Evolutionary conservation across 768 basidiomycete genomes (phyloP).

Genomic region (Calocera viscosa): DNA sequence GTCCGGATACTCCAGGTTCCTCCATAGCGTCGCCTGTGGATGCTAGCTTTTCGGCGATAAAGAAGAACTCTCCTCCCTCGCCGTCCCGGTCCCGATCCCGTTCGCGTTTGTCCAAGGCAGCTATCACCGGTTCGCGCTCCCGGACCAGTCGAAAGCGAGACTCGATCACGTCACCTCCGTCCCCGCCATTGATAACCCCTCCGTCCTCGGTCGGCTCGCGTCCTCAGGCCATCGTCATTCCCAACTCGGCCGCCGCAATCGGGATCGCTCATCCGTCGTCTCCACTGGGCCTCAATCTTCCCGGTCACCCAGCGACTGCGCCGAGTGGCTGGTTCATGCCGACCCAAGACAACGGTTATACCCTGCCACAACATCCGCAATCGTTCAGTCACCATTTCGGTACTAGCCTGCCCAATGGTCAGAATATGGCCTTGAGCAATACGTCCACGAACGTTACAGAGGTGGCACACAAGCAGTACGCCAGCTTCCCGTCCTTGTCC

Average conservation of each 20-base stretch:
- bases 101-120: conserved; percentile 36
- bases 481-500: not conserved
- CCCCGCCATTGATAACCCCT: conserved; percentile 36
- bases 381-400: not conserved
- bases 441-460: not conserved
- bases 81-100: conserved; percentile 27
- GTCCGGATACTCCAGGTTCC: conserved; percentile 21
- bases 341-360: conserved; percentile 25
- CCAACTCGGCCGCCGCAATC: conserved; percentile 38
- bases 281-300: conserved; percentile 25
- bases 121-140: conserved; percentile 17
- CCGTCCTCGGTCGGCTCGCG: conserved; percentile 30
- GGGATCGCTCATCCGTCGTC: conserved; percentile 25
- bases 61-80: conserved; percentile 11
- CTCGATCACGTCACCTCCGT: conserved; percentile 37
- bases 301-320: conserved; percentile 24
- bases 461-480: not conserved
- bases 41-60: conserved; percentile 9
- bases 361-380: conserved; percentile 17
- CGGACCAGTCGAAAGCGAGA: conserved; percentile 18
- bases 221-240: conserved; percentile 63
- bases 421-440: not conserved
- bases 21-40: conserved; percentile 20
- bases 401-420: not conserved
- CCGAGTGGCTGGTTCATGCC: conserved; percentile 25